Evolutionary conservation across 306 rosid genomes (phyloP).

Genomic region (Leucaena leucocephala): DNA sequence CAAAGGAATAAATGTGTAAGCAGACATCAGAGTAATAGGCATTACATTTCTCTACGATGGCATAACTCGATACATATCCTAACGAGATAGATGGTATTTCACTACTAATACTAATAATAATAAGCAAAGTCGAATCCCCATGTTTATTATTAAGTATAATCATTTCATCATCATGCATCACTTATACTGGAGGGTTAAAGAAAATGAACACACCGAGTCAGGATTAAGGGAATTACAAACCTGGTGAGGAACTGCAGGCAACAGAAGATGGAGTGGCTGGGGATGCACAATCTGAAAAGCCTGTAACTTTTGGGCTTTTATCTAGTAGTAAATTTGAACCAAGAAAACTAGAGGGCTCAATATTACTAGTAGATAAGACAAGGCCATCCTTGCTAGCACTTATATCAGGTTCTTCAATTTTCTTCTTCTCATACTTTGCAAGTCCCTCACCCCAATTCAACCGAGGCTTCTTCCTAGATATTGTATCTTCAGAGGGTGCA

Average conservation of each 20-base stretch:
- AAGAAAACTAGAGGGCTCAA: slow-evolving; percentile 52
- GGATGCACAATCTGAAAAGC: slow-evolving; percentile 77
- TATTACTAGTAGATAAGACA: slow-evolving; percentile 45
- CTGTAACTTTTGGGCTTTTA: slow-evolving; percentile 65
- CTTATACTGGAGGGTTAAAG: not conserved
- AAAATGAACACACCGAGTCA: not conserved
- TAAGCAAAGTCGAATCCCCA: slow-evolving; percentile 14
- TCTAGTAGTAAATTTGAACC: slow-evolving; percentile 58
- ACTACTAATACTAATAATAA: not conserved
- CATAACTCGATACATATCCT: not conserved
- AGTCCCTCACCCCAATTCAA: slow-evolving; percentile 98
- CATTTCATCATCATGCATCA: not conserved
- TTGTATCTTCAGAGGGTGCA: slow-evolving; percentile 66
- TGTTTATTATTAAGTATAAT: not conserved
- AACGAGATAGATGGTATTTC: slow-evolving; percentile 1
- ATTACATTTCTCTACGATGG: not conserved
- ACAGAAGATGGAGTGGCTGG: slow-evolving; percentile 98
- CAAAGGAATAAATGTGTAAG: not conserved
- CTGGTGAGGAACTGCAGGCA: slow-evolving; percentile 97
- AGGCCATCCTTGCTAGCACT: slow-evolving; percentile 57
- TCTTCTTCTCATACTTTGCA: slow-evolving; percentile 95
- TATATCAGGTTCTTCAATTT: slow-evolving; percentile 81
- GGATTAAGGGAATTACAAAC: slow-evolving; percentile 40
- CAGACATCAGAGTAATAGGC: slow-evolving; percentile 11
- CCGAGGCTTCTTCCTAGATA: slow-evolving; percentile 88